Evolutionary conservation across 306 rosid species (phyloP).

Genomic region (Prunus mongolica): DNA sequence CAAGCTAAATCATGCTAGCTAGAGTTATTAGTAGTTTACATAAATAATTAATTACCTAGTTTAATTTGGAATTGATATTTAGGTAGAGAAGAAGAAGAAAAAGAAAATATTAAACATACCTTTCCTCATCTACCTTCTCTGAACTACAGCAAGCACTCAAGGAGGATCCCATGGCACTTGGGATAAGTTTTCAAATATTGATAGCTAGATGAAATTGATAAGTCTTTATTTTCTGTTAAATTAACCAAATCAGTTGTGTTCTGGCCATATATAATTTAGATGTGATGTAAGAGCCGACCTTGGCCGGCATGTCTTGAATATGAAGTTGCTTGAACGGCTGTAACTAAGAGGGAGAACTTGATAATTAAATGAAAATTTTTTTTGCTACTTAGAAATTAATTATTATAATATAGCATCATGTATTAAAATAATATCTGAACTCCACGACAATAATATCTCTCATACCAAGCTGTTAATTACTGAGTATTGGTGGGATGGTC

Average conservation of each 20-base stretch:
- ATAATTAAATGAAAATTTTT: neutral
- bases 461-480: neutral
- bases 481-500: slow-evolving; percentile 13
- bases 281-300: slow-evolving; percentile 48
- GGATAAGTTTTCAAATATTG: neutral
- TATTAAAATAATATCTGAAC: neutral
- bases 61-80: neutral
- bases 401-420: neutral
- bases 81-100: neutral
- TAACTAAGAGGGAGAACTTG: neutral
- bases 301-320: slow-evolving; percentile 58
- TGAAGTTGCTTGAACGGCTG: slow-evolving; percentile 17
- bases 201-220: neutral
- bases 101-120: slow-evolving; percentile 31
- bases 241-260: neutral
- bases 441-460: neutral
- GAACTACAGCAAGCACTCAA: slow-evolving; percentile 53
- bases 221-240: neutral
- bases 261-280: neutral
- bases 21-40: neutral
- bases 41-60: neutral
- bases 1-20: neutral
- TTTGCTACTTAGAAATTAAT: neutral
- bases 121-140: slow-evolving; percentile 59
- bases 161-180: slow-evolving; percentile 56